These are phyloP conservation scores for Hypoxylon sp. DNA, from an alignment of 2,329 filamentous ascomycete species.

Conservation along the genomic window DNA sequence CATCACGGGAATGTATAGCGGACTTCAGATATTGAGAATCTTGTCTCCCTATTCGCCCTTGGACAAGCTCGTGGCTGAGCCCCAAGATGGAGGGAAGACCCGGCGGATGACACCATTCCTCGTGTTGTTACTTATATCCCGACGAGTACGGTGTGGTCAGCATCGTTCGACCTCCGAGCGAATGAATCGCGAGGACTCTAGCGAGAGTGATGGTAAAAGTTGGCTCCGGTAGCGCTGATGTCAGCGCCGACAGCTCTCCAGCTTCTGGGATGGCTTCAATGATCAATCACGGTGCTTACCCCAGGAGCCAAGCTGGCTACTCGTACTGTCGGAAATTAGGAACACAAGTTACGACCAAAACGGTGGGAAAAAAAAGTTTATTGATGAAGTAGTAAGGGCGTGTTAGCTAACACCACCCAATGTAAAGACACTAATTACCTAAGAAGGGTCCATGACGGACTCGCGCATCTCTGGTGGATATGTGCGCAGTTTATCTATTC, in stretches of 20 bases:
- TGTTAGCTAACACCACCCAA: not conserved
- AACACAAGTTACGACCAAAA: constrained; percentile 1
- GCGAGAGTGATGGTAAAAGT: constrained; percentile 4
- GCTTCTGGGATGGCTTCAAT: constrained; percentile 10
- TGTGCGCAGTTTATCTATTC: not conserved
- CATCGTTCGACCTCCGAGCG: not conserved
- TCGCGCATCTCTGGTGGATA: not conserved
- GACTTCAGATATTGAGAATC: not conserved
- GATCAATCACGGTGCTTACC: not conserved
- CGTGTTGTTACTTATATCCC: constrained; percentile 10
- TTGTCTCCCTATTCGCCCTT: not conserved
- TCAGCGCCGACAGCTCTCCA: constrained; percentile 13
- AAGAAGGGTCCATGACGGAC: not conserved
- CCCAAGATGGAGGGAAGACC: constrained; percentile 2
- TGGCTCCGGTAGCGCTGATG: constrained; percentile 23
- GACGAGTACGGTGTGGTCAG: constrained; percentile 6
- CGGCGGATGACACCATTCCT: constrained; percentile 6
- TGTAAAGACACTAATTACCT: not conserved
- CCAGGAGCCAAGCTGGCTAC: constrained; percentile 11
- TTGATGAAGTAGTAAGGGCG: constrained; percentile 9
- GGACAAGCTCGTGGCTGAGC: constrained; percentile 14
- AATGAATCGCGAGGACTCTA: not conserved
- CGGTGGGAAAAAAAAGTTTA: not conserved
- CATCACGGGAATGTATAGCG: not conserved
- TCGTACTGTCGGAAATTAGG: not conserved